These are phyloP conservation scores for Cubamyces lactineus DNA, from an alignment of 768 basidiomycete genomes.

Conservation along the genomic window DNA sequence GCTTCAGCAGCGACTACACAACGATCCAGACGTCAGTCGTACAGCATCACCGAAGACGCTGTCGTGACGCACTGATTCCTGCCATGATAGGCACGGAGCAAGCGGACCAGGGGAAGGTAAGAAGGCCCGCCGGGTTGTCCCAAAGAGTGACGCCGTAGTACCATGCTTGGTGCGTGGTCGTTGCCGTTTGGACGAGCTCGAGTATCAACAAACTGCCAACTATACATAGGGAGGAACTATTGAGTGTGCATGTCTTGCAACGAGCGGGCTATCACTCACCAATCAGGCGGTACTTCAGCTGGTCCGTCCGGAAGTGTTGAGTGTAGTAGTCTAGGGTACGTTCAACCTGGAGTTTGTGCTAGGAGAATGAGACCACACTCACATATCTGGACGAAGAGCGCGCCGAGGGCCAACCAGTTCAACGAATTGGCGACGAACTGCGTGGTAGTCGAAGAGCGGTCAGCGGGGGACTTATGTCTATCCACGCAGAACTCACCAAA, in stretches of 20 bases:
- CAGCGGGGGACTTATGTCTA: not conserved
- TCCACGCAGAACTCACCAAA: not conserved
- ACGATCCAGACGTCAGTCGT: not conserved
- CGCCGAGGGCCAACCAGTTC: conserved; percentile 18
- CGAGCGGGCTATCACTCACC: not conserved
- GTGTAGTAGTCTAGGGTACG: conserved; percentile 1
- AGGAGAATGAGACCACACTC: not conserved
- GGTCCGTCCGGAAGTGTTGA: conserved; percentile 7
- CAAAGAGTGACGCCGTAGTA: conserved; percentile 27
- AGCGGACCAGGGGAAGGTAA: conserved; percentile 22
- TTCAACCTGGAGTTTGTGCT: not conserved
- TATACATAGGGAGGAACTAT: not conserved
- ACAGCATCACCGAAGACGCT: not conserved
- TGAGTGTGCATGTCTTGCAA: not conserved
- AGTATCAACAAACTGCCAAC: conserved; percentile 15
- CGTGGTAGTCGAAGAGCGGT: not conserved
- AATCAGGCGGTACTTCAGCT: conserved; percentile 1
- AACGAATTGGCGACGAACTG: conserved; percentile 17
- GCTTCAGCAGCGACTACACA: conserved; percentile 23
- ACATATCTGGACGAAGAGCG: conserved; percentile 13
- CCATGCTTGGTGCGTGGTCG: conserved; percentile 31
- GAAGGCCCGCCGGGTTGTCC: conserved; percentile 28
- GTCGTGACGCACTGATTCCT: conserved; percentile 20
- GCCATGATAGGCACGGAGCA: conserved; percentile 24
- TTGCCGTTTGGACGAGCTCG: conserved; percentile 28